Conservation (phyloP, 495 filamentous ascomycete species). For the Penicillium macrosclerotiorum region DNA sequence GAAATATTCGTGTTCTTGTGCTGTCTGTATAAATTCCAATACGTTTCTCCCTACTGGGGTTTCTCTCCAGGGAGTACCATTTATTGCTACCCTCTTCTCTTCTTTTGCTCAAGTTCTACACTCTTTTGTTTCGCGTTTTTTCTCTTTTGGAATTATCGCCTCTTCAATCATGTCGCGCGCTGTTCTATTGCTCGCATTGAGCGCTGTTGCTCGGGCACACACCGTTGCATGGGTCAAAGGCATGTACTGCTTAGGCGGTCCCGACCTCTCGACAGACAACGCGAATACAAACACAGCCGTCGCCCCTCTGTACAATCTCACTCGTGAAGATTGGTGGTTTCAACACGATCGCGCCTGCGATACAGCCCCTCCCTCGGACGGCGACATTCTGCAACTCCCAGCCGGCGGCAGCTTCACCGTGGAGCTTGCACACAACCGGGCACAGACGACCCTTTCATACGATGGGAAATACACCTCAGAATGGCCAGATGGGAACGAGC, state of each 20-base stretch:
- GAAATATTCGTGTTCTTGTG: neutral
- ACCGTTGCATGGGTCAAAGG: constrained; percentile 44
- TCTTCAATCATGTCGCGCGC: neutral
- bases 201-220: constrained; percentile 35
- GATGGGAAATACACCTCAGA: constrained; percentile 34
- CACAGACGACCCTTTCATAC: constrained; percentile 47
- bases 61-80: too few species aligned
- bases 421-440: constrained; percentile 54
- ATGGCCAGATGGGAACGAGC: constrained; percentile 48
- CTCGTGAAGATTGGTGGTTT: constrained; percentile 50
- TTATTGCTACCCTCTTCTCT: neutral
- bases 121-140: neutral
- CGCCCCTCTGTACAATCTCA: constrained; percentile 41
- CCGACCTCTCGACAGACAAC: constrained; percentile 26
- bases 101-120: neutral
- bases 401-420: constrained; percentile 53
- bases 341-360: constrained; percentile 50
- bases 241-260: constrained; percentile 47
- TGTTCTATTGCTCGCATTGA: constrained; percentile 1
- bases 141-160: neutral
- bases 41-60: neutral
- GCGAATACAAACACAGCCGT: constrained; percentile 43
- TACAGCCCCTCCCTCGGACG: constrained; percentile 34
- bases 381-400: constrained; percentile 47
- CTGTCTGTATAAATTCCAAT: neutral